Evolutionary conservation across 495 filamentous ascomycete species (phyloP).

Genomic region (Durotheca rogersii): DNA sequence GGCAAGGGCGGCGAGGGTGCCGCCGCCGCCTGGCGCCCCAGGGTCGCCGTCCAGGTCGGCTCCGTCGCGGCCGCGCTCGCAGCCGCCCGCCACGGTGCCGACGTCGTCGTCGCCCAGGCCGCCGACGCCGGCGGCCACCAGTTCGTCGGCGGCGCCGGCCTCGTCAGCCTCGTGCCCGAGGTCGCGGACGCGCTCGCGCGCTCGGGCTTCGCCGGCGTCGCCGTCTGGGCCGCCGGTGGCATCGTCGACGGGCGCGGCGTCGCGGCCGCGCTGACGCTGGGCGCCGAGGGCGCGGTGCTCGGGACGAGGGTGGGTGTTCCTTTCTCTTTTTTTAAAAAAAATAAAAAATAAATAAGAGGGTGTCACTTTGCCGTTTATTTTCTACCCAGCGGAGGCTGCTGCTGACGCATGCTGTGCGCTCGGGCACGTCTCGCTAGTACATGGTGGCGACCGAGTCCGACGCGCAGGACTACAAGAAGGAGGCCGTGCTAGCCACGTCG

Average conservation of each 20-base stretch:
- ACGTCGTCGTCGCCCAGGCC: constrained; percentile 73
- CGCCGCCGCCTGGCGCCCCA: constrained; percentile 41
- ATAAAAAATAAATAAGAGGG: no score
- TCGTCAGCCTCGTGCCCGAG: constrained; percentile 49
- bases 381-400: no score
- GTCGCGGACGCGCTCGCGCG: constrained; percentile 51
- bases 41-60: constrained; percentile 67
- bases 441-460: constrained; percentile 65
- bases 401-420: no score
- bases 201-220: constrained; percentile 43
- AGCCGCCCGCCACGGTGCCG: constrained; percentile 46
- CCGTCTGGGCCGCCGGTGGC: constrained; percentile 70
- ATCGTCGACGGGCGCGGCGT: constrained; percentile 67
- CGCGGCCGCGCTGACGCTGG: constrained; percentile 64
- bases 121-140: constrained; percentile 77
- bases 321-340: no score
- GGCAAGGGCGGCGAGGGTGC: constrained; percentile 31
- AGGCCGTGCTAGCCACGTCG: constrained; percentile 58
- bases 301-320: constrained; percentile 67
- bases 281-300: constrained; percentile 64
- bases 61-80: constrained; percentile 57
- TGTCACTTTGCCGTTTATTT: no score
- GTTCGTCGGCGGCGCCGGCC: constrained; percentile 54
- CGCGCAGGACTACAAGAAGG: constrained; percentile 59
- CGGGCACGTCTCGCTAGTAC: constrained; percentile 42